Percentiles rank a stretch among this genome's conserved stretches.
These are phyloP conservation scores for Erigeron canadensis DNA, from an alignment of 129 eudicot genomes.

Conservation along the genomic window DNA sequence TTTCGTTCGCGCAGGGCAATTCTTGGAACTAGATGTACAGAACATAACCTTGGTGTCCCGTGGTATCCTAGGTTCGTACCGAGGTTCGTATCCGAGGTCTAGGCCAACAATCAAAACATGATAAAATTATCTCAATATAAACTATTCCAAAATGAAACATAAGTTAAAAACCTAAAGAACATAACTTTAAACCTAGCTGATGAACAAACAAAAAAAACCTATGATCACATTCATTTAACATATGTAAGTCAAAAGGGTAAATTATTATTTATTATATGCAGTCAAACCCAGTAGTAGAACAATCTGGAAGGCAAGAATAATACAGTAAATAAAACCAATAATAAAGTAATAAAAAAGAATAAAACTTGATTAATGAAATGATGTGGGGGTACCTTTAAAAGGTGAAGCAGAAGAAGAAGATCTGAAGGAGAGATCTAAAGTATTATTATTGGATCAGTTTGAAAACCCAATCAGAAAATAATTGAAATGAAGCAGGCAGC, in stretches of 20 bases:
- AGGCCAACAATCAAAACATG: neutral
- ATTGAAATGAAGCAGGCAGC: too few species aligned
- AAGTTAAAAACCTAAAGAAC: conserved; percentile 9
- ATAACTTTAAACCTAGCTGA: neutral
- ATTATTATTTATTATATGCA: too few species aligned
- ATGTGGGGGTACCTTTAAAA: neutral
- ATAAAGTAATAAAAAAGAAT: neutral
- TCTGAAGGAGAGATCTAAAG: conserved; percentile 37
- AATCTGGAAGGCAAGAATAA: conserved; percentile 9
- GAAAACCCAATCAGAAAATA: too few species aligned
- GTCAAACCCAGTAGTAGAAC: conserved; percentile 22
- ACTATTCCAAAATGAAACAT: neutral
- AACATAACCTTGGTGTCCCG: too few species aligned
- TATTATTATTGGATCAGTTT: too few species aligned
- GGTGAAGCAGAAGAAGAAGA: conserved; percentile 32
- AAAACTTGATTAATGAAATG: neutral
- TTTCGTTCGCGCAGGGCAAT: too few species aligned
- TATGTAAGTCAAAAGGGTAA: too few species aligned
- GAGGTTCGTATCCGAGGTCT: too few species aligned
- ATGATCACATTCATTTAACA: neutral
- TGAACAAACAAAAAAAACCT: neutral
- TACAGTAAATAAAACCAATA: conserved; percentile 4
- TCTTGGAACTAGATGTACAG: too few species aligned
- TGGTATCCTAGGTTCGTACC: too few species aligned
- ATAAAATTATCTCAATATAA: neutral